Evolutionary conservation across 257 asterid genomes (phyloP).

Genomic region (Nyctanthes arbortristis): DNA sequence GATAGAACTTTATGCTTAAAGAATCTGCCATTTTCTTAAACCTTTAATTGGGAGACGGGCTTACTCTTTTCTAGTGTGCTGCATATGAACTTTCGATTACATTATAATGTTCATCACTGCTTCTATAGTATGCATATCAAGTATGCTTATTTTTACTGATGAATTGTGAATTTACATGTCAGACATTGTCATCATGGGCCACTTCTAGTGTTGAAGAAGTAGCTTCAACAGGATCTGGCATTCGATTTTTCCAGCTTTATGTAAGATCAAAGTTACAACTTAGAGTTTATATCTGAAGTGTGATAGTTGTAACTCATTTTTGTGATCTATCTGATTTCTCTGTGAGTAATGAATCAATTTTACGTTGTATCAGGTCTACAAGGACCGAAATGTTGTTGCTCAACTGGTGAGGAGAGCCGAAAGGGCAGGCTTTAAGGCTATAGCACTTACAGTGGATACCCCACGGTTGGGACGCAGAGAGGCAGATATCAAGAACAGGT

Average conservation of each 20-base stretch:
- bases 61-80: too few species aligned
- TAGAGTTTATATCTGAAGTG: background rate
- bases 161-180: slow-evolving; percentile 27
- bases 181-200: slow-evolving; percentile 77
- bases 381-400: slow-evolving; percentile 84
- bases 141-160: slow-evolving; percentile 19
- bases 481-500: slow-evolving; percentile 90
- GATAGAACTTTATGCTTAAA: too few species aligned
- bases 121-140: background rate
- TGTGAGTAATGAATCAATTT: background rate
- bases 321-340: background rate
- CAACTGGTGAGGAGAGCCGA: slow-evolving; percentile 93
- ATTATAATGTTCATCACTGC: background rate
- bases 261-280: slow-evolving; percentile 28
- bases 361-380: slow-evolving; percentile 63
- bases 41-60: too few species aligned
- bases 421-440: slow-evolving; percentile 94
- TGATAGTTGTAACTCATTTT: background rate
- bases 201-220: slow-evolving; percentile 84
- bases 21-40: too few species aligned
- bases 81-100: background rate
- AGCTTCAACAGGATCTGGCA: slow-evolving; percentile 71
- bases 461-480: slow-evolving; percentile 92
- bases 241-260: slow-evolving; percentile 56
- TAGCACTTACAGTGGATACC: slow-evolving; percentile 92